Percentiles rank a stretch among this genome's conserved stretches.
These are phyloP conservation scores for Salix koriyanagi DNA, from an alignment of 345 rosid species.

Conservation along the genomic window DNA sequence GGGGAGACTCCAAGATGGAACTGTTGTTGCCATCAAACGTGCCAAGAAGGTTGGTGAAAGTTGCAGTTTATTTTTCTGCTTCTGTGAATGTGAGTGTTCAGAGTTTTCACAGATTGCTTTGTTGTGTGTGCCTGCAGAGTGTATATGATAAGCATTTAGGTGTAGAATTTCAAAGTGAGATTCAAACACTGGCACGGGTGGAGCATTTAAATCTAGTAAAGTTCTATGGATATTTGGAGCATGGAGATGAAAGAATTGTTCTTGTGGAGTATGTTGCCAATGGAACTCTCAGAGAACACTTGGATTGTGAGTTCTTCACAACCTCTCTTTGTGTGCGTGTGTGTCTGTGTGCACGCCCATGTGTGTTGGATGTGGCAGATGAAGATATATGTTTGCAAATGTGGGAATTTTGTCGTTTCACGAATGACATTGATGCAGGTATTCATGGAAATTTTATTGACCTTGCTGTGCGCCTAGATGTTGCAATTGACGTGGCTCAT, in stretches of 20 bases:
- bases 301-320: conserved; percentile 61
- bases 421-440: conserved; percentile 42
- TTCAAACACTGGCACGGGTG: conserved; percentile 64
- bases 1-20: conserved; percentile 76
- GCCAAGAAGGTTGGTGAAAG: conserved; percentile 64
- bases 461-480: conserved; percentile 63
- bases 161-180: conserved; percentile 73
- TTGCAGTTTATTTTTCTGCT: background rate
- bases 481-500: conserved; percentile 84
- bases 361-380: background rate
- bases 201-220: conserved; percentile 81
- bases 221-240: conserved; percentile 65
- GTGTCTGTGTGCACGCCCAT: background rate
- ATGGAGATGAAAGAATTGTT: conserved; percentile 66
- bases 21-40: conserved; percentile 70
- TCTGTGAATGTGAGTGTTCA: background rate
- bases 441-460: conserved; percentile 52
- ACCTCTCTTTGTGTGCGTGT: background rate
- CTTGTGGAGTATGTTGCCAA: conserved; percentile 79
- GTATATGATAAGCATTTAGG: conserved; percentile 69
- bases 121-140: conserved; percentile 47
- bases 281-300: conserved; percentile 87
- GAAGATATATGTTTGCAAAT: background rate
- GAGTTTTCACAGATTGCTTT: background rate
- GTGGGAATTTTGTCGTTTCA: conserved; percentile 8